Conservation (phyloP, 1,284 basidiomycete genomes). For the Cerrena zonata region DNA sequence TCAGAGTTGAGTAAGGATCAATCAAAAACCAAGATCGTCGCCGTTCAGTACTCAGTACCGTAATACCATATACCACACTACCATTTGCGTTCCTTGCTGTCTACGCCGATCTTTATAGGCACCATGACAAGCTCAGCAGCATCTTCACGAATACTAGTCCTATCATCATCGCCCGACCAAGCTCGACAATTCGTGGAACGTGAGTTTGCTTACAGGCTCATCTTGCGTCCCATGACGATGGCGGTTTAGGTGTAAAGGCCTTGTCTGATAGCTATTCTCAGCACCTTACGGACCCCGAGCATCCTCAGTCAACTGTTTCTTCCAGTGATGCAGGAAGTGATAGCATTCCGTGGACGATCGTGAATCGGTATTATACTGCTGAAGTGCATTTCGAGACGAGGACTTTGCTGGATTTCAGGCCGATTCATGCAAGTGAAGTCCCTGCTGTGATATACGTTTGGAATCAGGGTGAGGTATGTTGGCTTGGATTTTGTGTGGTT, state of each 20-base stretch:
- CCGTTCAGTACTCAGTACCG: too few relatives aligned
- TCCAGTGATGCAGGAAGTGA: constrained; percentile 14
- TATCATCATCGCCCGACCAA: constrained; percentile 37
- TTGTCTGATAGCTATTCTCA: constrained; percentile 23
- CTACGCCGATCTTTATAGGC: too few relatives aligned
- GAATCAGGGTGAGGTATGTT: constrained; percentile 55
- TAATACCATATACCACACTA: too few relatives aligned
- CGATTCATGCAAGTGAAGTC: constrained; percentile 36
- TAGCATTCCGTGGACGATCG: constrained; percentile 69
- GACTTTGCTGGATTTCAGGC: constrained; percentile 20
- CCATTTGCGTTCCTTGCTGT: too few relatives aligned
- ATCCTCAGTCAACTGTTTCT: constrained; percentile 5
- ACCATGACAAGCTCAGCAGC: background rate
- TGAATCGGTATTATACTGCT: constrained; percentile 82
- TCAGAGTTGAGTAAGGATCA: too few relatives aligned
- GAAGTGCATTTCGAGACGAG: constrained; percentile 57
- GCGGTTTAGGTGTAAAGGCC: constrained; percentile 13
- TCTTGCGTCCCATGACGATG: constrained; percentile 11
- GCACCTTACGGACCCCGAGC: background rate
- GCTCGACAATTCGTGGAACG: constrained; percentile 42
- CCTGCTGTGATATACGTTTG: constrained; percentile 73
- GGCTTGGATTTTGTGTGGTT: too few relatives aligned
- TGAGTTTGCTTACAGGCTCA: constrained; percentile 30
- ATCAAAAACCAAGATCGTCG: too few relatives aligned
- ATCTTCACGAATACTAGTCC: constrained; percentile 36